Base-by-base conservation (phyloP, 148 eudicot species). In the Rhododendron mucronatum region DNA sequence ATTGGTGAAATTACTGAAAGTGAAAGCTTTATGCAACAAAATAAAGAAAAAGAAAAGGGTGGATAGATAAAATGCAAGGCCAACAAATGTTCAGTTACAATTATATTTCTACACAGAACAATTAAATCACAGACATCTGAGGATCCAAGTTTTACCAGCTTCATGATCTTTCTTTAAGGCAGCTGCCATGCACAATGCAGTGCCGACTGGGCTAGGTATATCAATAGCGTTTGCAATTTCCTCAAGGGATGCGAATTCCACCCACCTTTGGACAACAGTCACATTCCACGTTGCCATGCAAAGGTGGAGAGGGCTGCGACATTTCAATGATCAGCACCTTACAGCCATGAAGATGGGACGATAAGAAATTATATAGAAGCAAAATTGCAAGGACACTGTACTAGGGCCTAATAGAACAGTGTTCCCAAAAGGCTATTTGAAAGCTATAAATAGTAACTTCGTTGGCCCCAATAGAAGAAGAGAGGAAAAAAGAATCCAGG, bases 131-230 rank as follows among this genome's bases (percentile, higher is more conserved):
- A 26, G 82, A 30, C 14, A 21, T n/a, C 14, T 57, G 37, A 86
- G 83, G 80, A 86, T 86, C 61, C 82, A 33, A 80, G 78, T 23
- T 61, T 77, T 91, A 95, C 99, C 98, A 84, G 90, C 89, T 93
- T 95, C 98, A 80, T 95, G 99, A 88, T 97, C 96, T 92, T 94
- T 97, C 95, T 94, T 97, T 78, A 93, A 86, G 78, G 98, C 90
- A 87, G 99, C 96, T 88, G 99, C 99, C 95, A 97, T 95, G 89
- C 98, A 95, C 93, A 97, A 89, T 81, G 99, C 95, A 84, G 99
- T 93, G 76, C 99, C 99, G 55, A 88, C 88, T 86, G 94, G 91
- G 90, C 98, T 92, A 81, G 89, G 93, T 79, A 93, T 89, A 88
- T 97, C 94, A 84, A 97, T 97, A 87, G 98, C 95, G 85, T 86